phyloP scores from a whole-genome alignment of 495 filamentous ascomycete species.

The Haplographium delicatum region DNA sequence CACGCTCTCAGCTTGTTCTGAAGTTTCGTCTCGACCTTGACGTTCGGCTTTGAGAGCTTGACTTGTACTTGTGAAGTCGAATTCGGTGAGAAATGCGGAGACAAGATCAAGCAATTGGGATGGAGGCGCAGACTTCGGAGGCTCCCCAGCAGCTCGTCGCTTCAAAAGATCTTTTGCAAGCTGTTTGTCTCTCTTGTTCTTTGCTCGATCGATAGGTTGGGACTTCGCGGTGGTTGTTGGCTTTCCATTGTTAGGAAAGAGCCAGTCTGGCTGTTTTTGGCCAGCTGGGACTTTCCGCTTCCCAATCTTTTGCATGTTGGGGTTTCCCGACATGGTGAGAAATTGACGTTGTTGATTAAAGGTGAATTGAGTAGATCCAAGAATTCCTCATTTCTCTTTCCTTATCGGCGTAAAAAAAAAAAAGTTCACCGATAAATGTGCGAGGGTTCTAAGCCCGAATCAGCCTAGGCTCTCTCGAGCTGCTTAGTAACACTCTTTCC shows the following conservation, averaged over 20 bases:
- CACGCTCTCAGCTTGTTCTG: slow-evolving; percentile 31
- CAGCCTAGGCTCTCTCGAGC: background rate
- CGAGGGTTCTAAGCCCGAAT: no score
- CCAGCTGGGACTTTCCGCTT: slow-evolving; percentile 18
- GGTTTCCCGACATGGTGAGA: slow-evolving; percentile 22
- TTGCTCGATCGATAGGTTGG: slow-evolving; percentile 1
- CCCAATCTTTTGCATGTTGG: slow-evolving; percentile 26
- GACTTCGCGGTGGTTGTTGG: slow-evolving; percentile 5
- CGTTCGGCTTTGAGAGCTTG: slow-evolving; percentile 55
- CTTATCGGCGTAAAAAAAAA: slow-evolving; percentile 10
- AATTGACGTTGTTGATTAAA: background rate
- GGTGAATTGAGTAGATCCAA: background rate
- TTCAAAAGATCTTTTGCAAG: slow-evolving; percentile 22
- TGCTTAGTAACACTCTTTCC: no score
- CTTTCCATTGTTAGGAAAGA: slow-evolving; percentile 18
- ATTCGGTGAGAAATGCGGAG: slow-evolving; percentile 58
- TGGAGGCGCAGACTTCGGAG: slow-evolving; percentile 35
- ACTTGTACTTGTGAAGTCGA: slow-evolving; percentile 56
- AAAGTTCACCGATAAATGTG: slow-evolving; percentile 8
- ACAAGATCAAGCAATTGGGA: slow-evolving; percentile 60
- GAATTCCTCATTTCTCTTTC: background rate
- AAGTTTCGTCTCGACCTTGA: slow-evolving; percentile 33
- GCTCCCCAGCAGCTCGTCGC: slow-evolving; percentile 14
- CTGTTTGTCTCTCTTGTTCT: slow-evolving; percentile 21
- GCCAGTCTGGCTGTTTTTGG: slow-evolving; percentile 23